Evolutionary conservation across 1,284 basidiomycete species (phyloP).

Genomic region (Puccinia coronata): DNA sequence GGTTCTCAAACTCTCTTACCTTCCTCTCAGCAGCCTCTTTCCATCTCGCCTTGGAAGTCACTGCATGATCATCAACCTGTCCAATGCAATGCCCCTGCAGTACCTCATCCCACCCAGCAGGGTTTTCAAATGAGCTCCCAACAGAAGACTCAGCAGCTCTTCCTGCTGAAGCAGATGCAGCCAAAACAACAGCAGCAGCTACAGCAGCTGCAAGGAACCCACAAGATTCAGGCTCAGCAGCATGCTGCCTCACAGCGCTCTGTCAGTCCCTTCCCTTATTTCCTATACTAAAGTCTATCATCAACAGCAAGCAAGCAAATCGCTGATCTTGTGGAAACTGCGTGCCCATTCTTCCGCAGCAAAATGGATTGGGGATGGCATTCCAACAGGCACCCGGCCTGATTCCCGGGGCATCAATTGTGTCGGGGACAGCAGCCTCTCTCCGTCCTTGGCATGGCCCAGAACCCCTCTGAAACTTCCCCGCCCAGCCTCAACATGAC

Average conservation of each 20-base stretch:
- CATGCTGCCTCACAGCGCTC: slow-evolving; percentile 8
- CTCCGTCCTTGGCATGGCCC: too few species aligned
- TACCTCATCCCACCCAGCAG: not conserved
- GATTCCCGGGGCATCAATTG: slow-evolving; percentile 7
- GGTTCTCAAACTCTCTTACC: too few species aligned
- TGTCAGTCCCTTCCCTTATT: too few species aligned
- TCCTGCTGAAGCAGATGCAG: slow-evolving; percentile 19
- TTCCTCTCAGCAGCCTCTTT: not conserved
- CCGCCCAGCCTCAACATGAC: too few species aligned
- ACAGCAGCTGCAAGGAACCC: slow-evolving; percentile 27
- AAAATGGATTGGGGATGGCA: not conserved
- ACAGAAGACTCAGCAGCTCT: slow-evolving; percentile 31
- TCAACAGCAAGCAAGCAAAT: too few species aligned
- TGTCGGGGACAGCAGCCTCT: too few species aligned
- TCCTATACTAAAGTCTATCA: too few species aligned
- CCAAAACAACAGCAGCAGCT: slow-evolving; percentile 41
- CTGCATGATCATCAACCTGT: slow-evolving; percentile 16
- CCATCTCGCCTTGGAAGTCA: slow-evolving; percentile 1
- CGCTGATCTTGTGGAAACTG: too few species aligned
- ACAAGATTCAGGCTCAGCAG: slow-evolving; percentile 23
- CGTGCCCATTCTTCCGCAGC: not conserved
- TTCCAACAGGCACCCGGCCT: not conserved
- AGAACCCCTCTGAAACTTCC: too few species aligned
- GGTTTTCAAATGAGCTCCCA: not conserved
- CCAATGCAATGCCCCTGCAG: not conserved